Evolutionary conservation across 2,329 filamentous ascomycete genomes (phyloP).

Genomic region (Arthrobotrys pseudoclavata): DNA sequence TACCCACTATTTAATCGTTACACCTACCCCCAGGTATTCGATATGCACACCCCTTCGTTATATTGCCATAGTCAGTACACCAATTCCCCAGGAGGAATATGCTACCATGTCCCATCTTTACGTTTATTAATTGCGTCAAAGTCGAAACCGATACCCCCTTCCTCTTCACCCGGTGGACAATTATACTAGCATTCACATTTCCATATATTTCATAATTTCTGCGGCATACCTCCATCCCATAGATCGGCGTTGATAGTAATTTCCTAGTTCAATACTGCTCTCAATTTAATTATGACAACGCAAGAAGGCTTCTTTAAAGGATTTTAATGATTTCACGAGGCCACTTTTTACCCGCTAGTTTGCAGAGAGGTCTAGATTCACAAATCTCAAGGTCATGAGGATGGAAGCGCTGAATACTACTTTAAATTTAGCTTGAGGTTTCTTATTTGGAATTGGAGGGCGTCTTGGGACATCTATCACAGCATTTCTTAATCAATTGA

Average conservation of each 20-base stretch:
- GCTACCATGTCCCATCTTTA: background rate
- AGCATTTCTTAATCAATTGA: background rate
- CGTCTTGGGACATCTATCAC: background rate
- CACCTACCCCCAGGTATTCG: background rate
- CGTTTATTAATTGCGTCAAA: background rate
- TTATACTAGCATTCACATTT: background rate
- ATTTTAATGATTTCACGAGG: background rate
- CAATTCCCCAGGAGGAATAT: constrained; percentile 1
- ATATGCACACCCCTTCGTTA: background rate
- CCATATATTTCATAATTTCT: background rate
- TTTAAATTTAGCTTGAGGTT: background rate
- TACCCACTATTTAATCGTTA: background rate
- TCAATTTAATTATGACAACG: background rate
- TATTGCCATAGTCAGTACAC: background rate
- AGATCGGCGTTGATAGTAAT: background rate
- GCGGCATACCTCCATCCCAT: background rate
- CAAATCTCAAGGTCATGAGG: background rate
- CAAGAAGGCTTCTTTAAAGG: background rate
- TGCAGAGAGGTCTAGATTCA: background rate
- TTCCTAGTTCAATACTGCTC: background rate
- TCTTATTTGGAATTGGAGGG: background rate
- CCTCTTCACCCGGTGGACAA: background rate
- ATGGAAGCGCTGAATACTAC: background rate
- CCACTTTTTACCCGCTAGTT: background rate
- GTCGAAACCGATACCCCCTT: constrained; percentile 7